Evolutionary conservation across 2,329 filamentous ascomycete genomes (phyloP).

Genomic region (Dendryphion nanum): DNA sequence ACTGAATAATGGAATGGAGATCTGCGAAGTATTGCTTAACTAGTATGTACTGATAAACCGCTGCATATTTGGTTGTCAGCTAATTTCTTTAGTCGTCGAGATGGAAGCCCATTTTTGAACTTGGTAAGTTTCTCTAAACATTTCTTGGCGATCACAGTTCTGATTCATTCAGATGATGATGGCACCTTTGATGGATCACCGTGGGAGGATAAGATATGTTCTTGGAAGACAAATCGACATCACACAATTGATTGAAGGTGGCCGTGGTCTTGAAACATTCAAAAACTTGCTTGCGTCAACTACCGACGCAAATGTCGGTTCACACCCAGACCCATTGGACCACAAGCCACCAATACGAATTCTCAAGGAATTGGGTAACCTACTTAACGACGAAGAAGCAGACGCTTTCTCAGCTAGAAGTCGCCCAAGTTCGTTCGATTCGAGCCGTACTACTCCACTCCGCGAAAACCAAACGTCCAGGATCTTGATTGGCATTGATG

Average conservation of each 20-base stretch:
- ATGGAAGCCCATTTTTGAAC: slow-evolving; percentile 72
- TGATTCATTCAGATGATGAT: slow-evolving; percentile 49
- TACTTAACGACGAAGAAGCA: slow-evolving; percentile 36
- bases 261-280: slow-evolving; percentile 62
- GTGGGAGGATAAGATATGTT: slow-evolving; percentile 63
- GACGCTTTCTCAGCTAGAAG: slow-evolving; percentile 59
- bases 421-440: slow-evolving; percentile 53
- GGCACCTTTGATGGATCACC: slow-evolving; percentile 64
- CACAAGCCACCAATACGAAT: slow-evolving; percentile 18
- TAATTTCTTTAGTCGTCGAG: slow-evolving; percentile 52
- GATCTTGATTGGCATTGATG: slow-evolving; percentile 38
- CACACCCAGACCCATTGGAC: slow-evolving; percentile 4
- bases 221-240: slow-evolving; percentile 72
- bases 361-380: slow-evolving; percentile 23
- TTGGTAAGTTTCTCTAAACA: slow-evolving; percentile 44
- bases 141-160: neutral
- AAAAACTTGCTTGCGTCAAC: slow-evolving; percentile 44
- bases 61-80: slow-evolving; percentile 3
- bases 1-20: slow-evolving; percentile 60
- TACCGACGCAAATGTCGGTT: slow-evolving; percentile 6
- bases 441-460: slow-evolving; percentile 58
- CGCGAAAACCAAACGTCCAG: slow-evolving; percentile 42
- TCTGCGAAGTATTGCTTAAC: slow-evolving; percentile 71
- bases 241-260: slow-evolving; percentile 65
- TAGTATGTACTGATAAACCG: slow-evolving; percentile 48